Evolutionary conservation across 148 eudicot genomes (phyloP).

Genomic region (Chenopodium quinoa): DNA sequence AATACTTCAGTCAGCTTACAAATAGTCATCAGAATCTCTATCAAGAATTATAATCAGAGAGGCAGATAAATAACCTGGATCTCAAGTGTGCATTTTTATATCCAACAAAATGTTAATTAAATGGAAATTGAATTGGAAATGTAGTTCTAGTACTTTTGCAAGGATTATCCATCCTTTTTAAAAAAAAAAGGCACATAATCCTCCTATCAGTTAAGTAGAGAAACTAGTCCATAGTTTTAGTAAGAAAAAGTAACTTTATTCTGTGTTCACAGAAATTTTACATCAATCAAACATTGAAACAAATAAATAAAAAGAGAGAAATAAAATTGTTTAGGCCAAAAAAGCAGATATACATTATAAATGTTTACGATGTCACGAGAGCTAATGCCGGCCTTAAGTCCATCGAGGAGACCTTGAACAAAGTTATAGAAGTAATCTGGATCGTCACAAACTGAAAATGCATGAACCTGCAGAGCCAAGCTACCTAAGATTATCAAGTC

Average conservation of each 20-base stretch:
- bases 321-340: conserved; percentile 1
- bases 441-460: conserved; percentile 84
- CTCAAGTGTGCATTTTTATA: neutral
- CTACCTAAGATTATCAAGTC: conserved; percentile 9
- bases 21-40: neutral
- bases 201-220: too few species aligned
- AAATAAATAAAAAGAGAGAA: too few species aligned
- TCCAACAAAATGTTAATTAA: neutral
- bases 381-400: conserved; percentile 49
- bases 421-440: conserved; percentile 90
- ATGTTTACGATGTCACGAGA: conserved; percentile 56
- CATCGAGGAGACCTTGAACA: conserved; percentile 65
- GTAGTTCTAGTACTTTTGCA: neutral
- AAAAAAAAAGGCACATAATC: too few species aligned
- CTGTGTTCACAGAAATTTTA: neutral
- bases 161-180: too few species aligned
- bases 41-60: neutral
- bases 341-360: conserved; percentile 53
- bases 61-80: neutral
- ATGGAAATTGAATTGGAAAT: neutral
- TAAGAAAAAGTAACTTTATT: neutral
- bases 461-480: conserved; percentile 66
- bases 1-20: neutral
- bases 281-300: neutral
- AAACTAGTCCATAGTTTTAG: neutral